Base-by-base conservation (phyloP, 75 land plant species). In the Adiantum capillusveneris region DNA sequence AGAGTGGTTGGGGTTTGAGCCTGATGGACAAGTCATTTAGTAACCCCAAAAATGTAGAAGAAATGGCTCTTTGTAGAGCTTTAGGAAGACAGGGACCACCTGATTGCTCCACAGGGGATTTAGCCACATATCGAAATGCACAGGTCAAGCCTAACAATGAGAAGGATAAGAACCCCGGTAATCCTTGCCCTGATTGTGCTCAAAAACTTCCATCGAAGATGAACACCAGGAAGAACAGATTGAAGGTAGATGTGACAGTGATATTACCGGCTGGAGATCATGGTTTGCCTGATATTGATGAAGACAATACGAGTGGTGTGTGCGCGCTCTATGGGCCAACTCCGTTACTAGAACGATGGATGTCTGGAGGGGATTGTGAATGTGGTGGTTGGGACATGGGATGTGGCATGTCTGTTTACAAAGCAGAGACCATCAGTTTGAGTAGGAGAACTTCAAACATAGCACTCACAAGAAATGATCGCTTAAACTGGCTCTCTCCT, bases 341-440 rank as follows among this genome's bases (percentile, higher is more conserved):
- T 30, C 75, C 85, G 29, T 62, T 88, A 62, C 71, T 81, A 9
- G 63, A 85, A 3, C 70, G 93, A 42, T 88, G 93, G 93, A 65
- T 31, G 57, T 79, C 81, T 21, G 79, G 81, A 51, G 93, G 93
- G 43, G 48, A 50, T 26, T 88, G 93, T 60, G 93, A 88, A 31
- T 88, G 93, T 80, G 89, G 93, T 52, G 86, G 93, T 36, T 88
- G 93, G 93, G 93, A 88, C 61, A 41, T 72, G 55, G 86, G 93
- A 17, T 88, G 93, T 71, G 66, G 65, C 25, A 6, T 58, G 9
- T 19, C 31, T 12, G 43, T 39, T 14, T 31, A 29, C 24, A 39
- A 30, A 16, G 14, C 39, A 34, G 59, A 58, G 12, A 9, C 43
- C 1, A 2, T 36, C 39, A 1, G 7, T 3, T 12, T 19, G 24